Conservation (phyloP, 1,284 basidiomycete genomes). For the Pyrrhoderma lamaoense region DNA sequence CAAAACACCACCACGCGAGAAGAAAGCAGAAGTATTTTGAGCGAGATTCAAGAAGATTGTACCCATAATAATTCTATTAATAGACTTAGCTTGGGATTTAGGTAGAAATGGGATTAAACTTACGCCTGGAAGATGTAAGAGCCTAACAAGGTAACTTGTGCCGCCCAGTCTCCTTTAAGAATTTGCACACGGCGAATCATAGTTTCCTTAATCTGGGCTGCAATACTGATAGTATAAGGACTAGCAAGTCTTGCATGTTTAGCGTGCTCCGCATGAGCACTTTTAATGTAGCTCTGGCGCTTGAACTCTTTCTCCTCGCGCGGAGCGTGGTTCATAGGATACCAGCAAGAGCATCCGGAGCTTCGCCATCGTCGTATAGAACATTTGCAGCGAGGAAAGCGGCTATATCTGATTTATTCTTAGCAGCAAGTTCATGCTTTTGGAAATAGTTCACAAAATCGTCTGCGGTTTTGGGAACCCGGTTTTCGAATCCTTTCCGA, state of each 20-base stretch:
- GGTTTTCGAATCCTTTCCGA: constrained; percentile 37
- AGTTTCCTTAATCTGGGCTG: constrained; percentile 28
- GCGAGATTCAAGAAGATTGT: constrained; percentile 66
- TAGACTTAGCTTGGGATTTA: too few relatives aligned
- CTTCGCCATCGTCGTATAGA: background rate
- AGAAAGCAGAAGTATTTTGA: constrained; percentile 59
- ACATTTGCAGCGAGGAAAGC: constrained; percentile 31
- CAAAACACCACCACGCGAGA: constrained; percentile 72
- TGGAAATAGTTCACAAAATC: constrained; percentile 47
- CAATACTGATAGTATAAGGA: constrained; percentile 23
- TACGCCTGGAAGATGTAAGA: constrained; percentile 52
- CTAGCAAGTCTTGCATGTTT: constrained; percentile 12
- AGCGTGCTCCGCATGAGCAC: constrained; percentile 21
- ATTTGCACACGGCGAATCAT: constrained; percentile 32
- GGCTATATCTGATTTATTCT: constrained; percentile 32
- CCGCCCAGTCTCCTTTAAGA: constrained; percentile 32
- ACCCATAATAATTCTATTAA: constrained; percentile 52
- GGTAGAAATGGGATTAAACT: too few relatives aligned
- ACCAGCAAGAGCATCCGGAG: background rate
- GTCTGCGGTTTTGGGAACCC: constrained; percentile 50
- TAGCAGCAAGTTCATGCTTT: constrained; percentile 24
- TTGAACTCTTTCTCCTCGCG: constrained; percentile 59
- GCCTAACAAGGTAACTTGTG: constrained; percentile 29
- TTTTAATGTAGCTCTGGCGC: constrained; percentile 72
- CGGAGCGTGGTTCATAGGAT: background rate